These are phyloP conservation scores for Ustilago bromivora DNA, from an alignment of 1,284 basidiomycete genomes.

Conservation along the genomic window DNA sequence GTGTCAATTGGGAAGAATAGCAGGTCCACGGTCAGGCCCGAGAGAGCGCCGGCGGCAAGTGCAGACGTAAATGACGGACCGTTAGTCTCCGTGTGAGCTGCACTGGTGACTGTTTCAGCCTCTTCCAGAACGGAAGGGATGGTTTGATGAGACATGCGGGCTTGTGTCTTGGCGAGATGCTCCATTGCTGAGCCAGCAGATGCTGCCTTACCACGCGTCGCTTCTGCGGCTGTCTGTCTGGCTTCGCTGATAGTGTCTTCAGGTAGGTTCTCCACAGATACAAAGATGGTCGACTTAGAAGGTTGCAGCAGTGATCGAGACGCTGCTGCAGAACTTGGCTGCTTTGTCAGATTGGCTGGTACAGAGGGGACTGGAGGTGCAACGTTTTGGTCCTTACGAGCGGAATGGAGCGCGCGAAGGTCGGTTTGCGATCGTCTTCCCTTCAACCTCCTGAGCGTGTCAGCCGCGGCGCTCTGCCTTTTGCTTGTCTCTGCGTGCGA, in stretches of 20 bases:
- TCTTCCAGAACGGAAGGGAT: constrained; percentile 45
- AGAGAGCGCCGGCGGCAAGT: constrained; percentile 59
- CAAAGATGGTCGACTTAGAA: constrained; percentile 23
- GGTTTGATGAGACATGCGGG: constrained; percentile 24
- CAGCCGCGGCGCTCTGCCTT: constrained; percentile 14
- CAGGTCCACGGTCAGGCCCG: constrained; percentile 75
- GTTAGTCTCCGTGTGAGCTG: background rate
- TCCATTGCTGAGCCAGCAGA: constrained; percentile 16
- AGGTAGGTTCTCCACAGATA: constrained; percentile 25
- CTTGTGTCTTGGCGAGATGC: constrained; percentile 10
- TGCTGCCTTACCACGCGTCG: background rate
- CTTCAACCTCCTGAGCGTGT: constrained; percentile 33
- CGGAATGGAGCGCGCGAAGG: constrained; percentile 13
- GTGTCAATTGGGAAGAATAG: constrained; percentile 98
- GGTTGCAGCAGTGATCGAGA: constrained; percentile 10
- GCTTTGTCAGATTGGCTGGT: background rate
- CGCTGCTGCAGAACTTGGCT: background rate
- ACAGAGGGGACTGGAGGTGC: constrained; percentile 9
- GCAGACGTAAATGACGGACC: constrained; percentile 44
- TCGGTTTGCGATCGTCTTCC: constrained; percentile 25
- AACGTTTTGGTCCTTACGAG: constrained; percentile 11
- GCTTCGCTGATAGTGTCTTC: constrained; percentile 4
- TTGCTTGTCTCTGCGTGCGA: background rate
- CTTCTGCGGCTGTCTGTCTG: background rate
- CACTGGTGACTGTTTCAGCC: background rate